Evolutionary conservation across 179 eudicot genomes (phyloP), one percentile per base, ranked within the genome.

Genomic region (Nepenthes alata): DNA sequence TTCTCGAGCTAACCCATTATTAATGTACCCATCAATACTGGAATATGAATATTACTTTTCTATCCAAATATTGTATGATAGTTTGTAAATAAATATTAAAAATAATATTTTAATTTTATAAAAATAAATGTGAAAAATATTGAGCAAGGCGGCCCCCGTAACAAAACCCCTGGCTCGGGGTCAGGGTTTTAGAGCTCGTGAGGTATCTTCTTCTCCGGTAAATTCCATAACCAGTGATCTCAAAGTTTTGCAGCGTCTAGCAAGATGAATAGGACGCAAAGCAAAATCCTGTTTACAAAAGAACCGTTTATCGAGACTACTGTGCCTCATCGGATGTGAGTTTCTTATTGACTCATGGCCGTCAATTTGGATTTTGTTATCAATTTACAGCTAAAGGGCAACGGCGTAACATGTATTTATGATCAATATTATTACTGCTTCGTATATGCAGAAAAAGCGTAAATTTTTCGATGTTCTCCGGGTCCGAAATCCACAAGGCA

Each of bases 251-350:
- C 25, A 25, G 25, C 25, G 25, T 25, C 25, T 45, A 39, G 39
- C 47, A 68, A 48, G 61, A 74, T 66, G 74, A 34, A 15, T 49
- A 53, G 64, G 41, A 53, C 72, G 6, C 47, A 54, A 5, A 70
- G 64, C 3, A 67, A 60, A 9, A 12, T 72, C 1, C 67, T 38
- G 50, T 86, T 80, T 77, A 88, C 94, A 2, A 88, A 88, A 63
- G 77, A 83, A 61, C 88, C 82, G 0, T 88, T 75, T 45, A 48
- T 86, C 9, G 96, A 88, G 74, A 85, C 86, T 64, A 78, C 79
- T 25, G 94, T 85, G 39, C 88, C 96, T 54, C 85, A 85, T 2
- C 70, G 67, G 72, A 79, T 88, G 94, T 88, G 55, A 62, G 77
- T 58, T 4, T 47, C 7, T 44, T 0, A 2, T n/a, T 35, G 0